Evolutionary conservation across 2,329 filamentous ascomycete genomes (phyloP).

Genomic region (Pseudohalonectria lignicola): DNA sequence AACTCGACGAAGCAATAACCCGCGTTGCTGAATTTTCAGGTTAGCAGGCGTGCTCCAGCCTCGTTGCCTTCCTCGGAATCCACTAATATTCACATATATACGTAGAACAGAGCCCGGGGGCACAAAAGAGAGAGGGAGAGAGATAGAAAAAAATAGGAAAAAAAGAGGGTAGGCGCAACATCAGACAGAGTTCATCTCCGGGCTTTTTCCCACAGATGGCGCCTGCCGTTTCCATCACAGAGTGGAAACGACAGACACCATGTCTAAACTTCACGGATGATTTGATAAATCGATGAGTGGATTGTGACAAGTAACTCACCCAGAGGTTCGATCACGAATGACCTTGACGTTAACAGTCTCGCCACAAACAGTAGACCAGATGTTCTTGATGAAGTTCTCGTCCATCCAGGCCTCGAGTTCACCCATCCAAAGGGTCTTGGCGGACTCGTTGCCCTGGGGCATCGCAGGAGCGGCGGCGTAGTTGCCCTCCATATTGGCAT

Average conservation of each 20-base stretch:
- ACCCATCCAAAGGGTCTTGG: constrained; percentile 73
- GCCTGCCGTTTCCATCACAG: too few relatives aligned
- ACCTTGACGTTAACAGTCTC: constrained; percentile 98
- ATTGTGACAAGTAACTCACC: too few relatives aligned
- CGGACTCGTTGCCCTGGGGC: constrained; percentile 26
- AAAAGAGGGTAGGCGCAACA: too few relatives aligned
- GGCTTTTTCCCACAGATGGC: too few relatives aligned
- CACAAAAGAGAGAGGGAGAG: background rate
- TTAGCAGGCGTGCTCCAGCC: too few relatives aligned
- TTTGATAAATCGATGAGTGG: too few relatives aligned
- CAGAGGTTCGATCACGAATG: constrained; percentile 98
- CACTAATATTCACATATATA: background rate
- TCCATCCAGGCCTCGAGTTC: constrained; percentile 99
- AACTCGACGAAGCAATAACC: constrained; percentile 99
- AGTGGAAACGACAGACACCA: too few relatives aligned
- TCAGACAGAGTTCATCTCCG: background rate
- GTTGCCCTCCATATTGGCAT: constrained; percentile 10
- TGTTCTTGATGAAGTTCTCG: constrained; percentile 93
- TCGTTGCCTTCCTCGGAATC: too few relatives aligned
- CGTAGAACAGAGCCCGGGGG: background rate
- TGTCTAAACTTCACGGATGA: background rate
- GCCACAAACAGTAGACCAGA: constrained; percentile 79
- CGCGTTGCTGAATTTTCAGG: constrained; percentile 58
- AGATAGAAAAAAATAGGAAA: constrained; percentile 1
- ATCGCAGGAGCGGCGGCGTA: constrained; percentile 11